Base-by-base conservation (phyloP, 1,284 basidiomycete species). In the Trametes versicolor region DNA sequence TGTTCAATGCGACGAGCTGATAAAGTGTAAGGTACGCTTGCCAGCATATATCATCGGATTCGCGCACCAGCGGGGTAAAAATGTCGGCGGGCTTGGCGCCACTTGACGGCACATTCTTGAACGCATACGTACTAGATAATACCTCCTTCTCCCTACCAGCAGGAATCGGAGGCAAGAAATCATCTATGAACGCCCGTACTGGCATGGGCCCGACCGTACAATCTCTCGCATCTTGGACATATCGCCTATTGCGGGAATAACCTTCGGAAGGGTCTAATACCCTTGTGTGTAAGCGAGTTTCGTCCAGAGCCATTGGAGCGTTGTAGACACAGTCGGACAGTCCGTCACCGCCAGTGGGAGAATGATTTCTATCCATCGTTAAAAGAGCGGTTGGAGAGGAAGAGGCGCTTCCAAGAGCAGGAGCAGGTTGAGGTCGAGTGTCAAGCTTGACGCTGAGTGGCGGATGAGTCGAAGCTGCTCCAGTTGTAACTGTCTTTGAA, bases 161-260 rank as follows among this genome's bases (percentile, higher is more conserved):
- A 15, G 49, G 29, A 34, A 27, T 17, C 2, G 49, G 5, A 8
- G 49, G 58, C 3, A 60, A 23, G 25, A 61, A 61, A 0, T n/a
- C 19, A 27, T 61, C 51, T 1, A 55, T 6, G 25, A 61, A 61
- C 3, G 15, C n/a, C 8, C 39, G 17, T 10, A 37, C 50, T 23
- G 58, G 49, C 58, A 60, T 60, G 4, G 50, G 59, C 4, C 59
- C 59, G 15, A 61, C 32, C 8, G 39, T 61, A 37, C 13, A 55
- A 15, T 51, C 19, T 29, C 13, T 27, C 17, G 45, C 27, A 17
- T 54, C 59, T 17, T 54, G 51, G 4, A 61, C 5, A 27, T 48
- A n/a, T 8, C 23, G 13, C 19, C 43, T 34, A 25, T 36, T 43
- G 29, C 51, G 51, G 23, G n/a, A 17, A 10, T 34, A 37, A 2